Percentiles rank a stretch among this genome's conserved stretches.
Conservation (phyloP, 2,329 filamentous ascomycete species). For the Pseudogymnoascus sp. region DNA sequence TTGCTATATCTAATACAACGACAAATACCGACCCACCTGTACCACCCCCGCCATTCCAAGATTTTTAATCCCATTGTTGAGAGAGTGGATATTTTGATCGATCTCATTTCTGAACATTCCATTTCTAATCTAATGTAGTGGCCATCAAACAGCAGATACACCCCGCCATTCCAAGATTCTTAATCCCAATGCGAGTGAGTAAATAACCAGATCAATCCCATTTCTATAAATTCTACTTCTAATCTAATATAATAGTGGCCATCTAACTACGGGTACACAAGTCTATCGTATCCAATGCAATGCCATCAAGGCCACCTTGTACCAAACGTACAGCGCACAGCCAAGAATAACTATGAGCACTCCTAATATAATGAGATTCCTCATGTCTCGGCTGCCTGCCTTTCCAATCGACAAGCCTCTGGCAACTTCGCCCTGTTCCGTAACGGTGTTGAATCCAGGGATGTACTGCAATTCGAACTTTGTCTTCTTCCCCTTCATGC, state of each 20-base stretch:
- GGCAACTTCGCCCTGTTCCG: background rate
- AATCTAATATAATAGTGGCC: background rate
- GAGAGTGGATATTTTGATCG: background rate
- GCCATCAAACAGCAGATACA: background rate
- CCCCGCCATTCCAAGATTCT: background rate
- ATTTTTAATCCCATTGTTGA: background rate
- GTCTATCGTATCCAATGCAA: background rate
- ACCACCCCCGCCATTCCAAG: background rate
- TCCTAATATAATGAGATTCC: background rate
- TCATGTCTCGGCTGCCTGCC: background rate
- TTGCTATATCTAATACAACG: background rate
- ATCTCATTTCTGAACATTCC: background rate
- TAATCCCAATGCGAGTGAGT: background rate
- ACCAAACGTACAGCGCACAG: background rate
- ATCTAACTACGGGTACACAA: background rate
- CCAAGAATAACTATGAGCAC: background rate
- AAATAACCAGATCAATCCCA: background rate
- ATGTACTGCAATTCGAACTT: background rate
- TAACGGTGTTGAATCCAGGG: background rate
- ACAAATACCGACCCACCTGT: background rate
- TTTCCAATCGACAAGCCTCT: background rate
- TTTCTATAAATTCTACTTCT: background rate
- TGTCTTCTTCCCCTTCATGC: background rate
- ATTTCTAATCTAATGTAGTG: background rate
- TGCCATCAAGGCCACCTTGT: background rate